A percentile compares a stretch with the other conserved stretches of the same genome.
phyloP scores from a whole-genome alignment of 2,329 filamentous ascomycete genomes.

The Colletotrichum costaricense region DNA sequence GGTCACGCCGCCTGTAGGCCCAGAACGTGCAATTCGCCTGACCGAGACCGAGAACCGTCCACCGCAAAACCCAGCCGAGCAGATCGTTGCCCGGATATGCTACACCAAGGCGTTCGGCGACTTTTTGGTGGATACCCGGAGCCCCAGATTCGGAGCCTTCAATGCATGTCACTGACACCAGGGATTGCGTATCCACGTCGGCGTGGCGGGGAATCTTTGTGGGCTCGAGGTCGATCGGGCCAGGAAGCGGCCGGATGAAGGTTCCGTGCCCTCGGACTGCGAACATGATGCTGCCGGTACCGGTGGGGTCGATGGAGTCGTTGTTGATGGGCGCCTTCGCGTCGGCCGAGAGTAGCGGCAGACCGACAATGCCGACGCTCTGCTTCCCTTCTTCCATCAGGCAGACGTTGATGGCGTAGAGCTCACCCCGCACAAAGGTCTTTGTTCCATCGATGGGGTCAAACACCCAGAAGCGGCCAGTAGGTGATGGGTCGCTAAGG shows the following conservation, averaged over 20 bases:
- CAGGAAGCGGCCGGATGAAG: conserved; percentile 55
- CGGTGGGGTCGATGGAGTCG: conserved; percentile 53
- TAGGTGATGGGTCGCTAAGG: conserved; percentile 45
- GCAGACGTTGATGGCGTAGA: conserved; percentile 69
- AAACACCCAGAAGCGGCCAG: conserved; percentile 66
- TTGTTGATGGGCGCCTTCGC: conserved; percentile 54
- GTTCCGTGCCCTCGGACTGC: conserved; percentile 61
- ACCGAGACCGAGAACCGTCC: conserved; percentile 63
- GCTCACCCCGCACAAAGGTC: conserved; percentile 64
- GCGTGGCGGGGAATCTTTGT: conserved; percentile 46
- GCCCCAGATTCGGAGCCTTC: conserved; percentile 60
- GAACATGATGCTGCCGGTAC: conserved; percentile 62
- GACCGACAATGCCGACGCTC: conserved; percentile 60
- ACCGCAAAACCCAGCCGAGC: conserved; percentile 68
- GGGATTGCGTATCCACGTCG: conserved; percentile 37
- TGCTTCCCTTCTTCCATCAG: conserved; percentile 63
- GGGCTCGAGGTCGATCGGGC: conserved; percentile 36
- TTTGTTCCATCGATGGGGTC: conserved; percentile 72
- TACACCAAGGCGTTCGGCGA: conserved; percentile 55
- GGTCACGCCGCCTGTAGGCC: conserved; percentile 62
- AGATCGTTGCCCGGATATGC: conserved; percentile 62
- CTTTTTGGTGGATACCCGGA: conserved; percentile 56
- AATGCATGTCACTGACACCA: conserved; percentile 61
- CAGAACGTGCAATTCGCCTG: conserved; percentile 66
- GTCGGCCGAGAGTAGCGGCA: conserved; percentile 57